These are phyloP conservation scores for Eruca vesicaria DNA, from an alignment of 441 rosid species.

Conservation along the genomic window DNA sequence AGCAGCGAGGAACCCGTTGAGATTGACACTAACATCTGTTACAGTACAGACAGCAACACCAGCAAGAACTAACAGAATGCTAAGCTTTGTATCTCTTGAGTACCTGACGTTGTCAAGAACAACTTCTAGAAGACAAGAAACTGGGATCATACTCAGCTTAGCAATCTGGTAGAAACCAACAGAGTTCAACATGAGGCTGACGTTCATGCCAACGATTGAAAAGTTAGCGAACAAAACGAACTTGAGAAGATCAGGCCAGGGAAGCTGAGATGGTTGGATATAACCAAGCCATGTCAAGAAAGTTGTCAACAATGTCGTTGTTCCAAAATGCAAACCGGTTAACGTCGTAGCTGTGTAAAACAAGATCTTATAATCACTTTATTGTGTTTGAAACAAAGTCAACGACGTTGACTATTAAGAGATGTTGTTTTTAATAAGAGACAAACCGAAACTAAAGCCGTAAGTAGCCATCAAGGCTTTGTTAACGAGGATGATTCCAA, in stretches of 20 bases:
- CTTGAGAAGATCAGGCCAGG: constrained; percentile 67
- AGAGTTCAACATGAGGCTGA: constrained; percentile 97
- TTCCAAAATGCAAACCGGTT: constrained; percentile 95
- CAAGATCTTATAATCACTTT: neutral
- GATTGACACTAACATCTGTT: neutral
- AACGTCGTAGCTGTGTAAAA: constrained; percentile 84
- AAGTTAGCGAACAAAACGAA: constrained; percentile 90
- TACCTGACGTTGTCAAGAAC: constrained; percentile 1
- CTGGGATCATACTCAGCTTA: neutral
- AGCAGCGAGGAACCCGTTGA: neutral
- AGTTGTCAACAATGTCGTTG: constrained; percentile 76
- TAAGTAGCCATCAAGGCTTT: neutral
- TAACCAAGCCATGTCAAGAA: constrained; percentile 81
- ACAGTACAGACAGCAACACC: neutral
- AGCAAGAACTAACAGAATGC: neutral
- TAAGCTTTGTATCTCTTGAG: neutral
- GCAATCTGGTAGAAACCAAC: constrained; percentile 84
- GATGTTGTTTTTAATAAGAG: neutral
- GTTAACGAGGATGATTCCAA: neutral
- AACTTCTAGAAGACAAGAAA: neutral
- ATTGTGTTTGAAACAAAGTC: neutral
- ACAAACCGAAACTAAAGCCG: neutral
- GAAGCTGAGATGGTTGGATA: constrained; percentile 79
- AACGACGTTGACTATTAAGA: neutral
- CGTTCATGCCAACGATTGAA: constrained; percentile 98